A percentile compares a stretch with the other conserved stretches of the same genome.
Conservation (phyloP, 2,329 filamentous ascomycete genomes). For the Cyanodermella asteris region DNA sequence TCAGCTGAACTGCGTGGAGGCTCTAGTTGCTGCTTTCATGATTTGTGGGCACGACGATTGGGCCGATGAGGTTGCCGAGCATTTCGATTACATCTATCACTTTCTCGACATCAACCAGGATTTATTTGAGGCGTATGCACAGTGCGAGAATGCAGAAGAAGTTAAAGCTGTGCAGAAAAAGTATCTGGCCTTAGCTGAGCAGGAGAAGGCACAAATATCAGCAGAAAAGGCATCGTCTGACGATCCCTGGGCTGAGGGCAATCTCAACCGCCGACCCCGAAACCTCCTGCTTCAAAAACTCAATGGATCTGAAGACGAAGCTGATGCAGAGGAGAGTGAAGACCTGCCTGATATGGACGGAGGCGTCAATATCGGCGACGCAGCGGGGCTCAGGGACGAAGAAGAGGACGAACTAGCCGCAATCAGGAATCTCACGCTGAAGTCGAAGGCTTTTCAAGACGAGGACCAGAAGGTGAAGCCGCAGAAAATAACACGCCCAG, state of each 20-base stretch:
- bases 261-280: constrained; percentile 51
- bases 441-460: constrained; percentile 70
- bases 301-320: constrained; percentile 26
- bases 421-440: constrained; percentile 69
- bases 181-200: constrained; percentile 78
- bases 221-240: constrained; percentile 28
- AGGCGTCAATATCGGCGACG: constrained; percentile 25
- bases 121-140: constrained; percentile 64
- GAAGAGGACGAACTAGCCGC: constrained; percentile 82
- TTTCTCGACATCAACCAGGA: constrained; percentile 82
- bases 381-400: constrained; percentile 50
- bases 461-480: constrained; percentile 31
- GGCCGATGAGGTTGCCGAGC: constrained; percentile 62
- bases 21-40: constrained; percentile 72
- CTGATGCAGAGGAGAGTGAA: constrained; percentile 20
- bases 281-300: too few relatives aligned
- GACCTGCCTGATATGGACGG: constrained; percentile 24
- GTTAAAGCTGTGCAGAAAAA: constrained; percentile 67
- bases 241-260: constrained; percentile 74
- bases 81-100: constrained; percentile 70
- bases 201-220: constrained; percentile 57
- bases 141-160: constrained; percentile 57
- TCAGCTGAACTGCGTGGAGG: constrained; percentile 89
- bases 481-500: constrained; percentile 39
- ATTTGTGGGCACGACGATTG: constrained; percentile 86